phyloP scores from a whole-genome alignment of 2,329 filamentous ascomycete species.

The Aplosporella prunicola region DNA sequence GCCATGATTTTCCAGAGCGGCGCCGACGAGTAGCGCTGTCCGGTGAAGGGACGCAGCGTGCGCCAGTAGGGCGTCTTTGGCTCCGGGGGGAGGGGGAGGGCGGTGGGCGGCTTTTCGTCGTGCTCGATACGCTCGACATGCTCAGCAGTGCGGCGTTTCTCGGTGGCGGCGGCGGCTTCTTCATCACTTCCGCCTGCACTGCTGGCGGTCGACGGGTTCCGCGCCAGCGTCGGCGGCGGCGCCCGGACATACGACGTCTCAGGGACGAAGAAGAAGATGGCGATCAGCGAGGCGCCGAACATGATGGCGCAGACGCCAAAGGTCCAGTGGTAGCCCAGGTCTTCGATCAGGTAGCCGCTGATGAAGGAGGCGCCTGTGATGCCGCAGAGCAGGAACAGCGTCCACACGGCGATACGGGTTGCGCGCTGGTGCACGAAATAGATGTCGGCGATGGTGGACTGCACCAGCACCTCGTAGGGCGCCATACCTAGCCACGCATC shows the following conservation, averaged over 20 bases:
- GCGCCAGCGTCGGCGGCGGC: slow-evolving; percentile 3
- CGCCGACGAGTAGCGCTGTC: slow-evolving; percentile 21
- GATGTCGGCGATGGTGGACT: slow-evolving; percentile 40
- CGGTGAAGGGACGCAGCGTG: slow-evolving; percentile 22
- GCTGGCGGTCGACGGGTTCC: slow-evolving; percentile 3
- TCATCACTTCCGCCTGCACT: slow-evolving; percentile 11
- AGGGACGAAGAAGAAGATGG: slow-evolving; percentile 22
- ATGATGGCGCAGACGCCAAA: slow-evolving; percentile 33
- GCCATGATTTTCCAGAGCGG: slow-evolving; percentile 27
- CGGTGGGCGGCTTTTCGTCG: background rate
- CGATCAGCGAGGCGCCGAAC: slow-evolving; percentile 23
- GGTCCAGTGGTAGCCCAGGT: slow-evolving; percentile 33
- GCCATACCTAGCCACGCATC: slow-evolving; percentile 30
- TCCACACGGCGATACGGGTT: slow-evolving; percentile 31
- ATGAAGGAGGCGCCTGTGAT: slow-evolving; percentile 31
- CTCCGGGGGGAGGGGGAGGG: background rate
- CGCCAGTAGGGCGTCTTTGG: slow-evolving; percentile 20
- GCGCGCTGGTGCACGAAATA: slow-evolving; percentile 38
- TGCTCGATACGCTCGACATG: too few relatives aligned
- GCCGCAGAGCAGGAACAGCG: slow-evolving; percentile 32
- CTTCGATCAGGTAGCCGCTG: slow-evolving; percentile 31
- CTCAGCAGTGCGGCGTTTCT: background rate
- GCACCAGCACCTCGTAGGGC: slow-evolving; percentile 44
- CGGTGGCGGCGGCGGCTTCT: slow-evolving; percentile 14
- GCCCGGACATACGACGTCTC: slow-evolving; percentile 20